phyloP scores from a whole-genome alignment of 1,284 basidiomycete species.

The Singerocomus inundabilis region DNA sequence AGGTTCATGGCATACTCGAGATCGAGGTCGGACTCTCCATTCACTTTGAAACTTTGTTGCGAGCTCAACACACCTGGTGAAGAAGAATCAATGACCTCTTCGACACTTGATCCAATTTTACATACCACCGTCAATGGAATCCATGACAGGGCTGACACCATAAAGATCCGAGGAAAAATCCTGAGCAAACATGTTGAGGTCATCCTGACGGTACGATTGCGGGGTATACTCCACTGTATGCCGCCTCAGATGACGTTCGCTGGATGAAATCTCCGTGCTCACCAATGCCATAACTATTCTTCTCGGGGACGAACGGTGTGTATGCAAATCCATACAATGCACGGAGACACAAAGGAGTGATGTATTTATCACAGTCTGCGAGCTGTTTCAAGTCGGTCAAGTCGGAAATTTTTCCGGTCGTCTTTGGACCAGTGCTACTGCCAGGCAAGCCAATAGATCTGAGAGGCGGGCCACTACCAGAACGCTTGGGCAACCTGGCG shows the following conservation, averaged over 20 bases:
- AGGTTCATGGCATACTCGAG: conserved; percentile 51
- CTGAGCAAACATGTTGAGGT: conserved; percentile 46
- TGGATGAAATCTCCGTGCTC: conserved; percentile 8
- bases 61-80: conserved; percentile 35
- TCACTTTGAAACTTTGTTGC: conserved; percentile 38
- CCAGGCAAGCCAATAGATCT: conserved; percentile 34
- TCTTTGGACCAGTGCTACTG: conserved; percentile 35
- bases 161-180: conserved; percentile 36
- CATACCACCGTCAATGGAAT: conserved; percentile 47
- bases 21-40: conserved; percentile 57
- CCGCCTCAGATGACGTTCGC: background rate
- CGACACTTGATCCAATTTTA: background rate
- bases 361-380: conserved; percentile 41
- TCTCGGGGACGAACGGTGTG: conserved; percentile 37
- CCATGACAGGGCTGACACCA: conserved; percentile 36
- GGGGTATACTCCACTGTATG: conserved; percentile 49
- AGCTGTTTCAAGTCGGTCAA: conserved; percentile 26
- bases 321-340: conserved; percentile 47
- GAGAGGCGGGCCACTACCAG: background rate
- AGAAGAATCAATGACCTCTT: conserved; percentile 12
- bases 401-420: conserved; percentile 30
- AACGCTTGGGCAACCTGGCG: conserved; percentile 24
- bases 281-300: conserved; percentile 55
- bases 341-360: conserved; percentile 46
- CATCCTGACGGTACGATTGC: conserved; percentile 43